Conservation (phyloP, 1,284 basidiomycete species). For the Cryptococcus sp. region DNA sequence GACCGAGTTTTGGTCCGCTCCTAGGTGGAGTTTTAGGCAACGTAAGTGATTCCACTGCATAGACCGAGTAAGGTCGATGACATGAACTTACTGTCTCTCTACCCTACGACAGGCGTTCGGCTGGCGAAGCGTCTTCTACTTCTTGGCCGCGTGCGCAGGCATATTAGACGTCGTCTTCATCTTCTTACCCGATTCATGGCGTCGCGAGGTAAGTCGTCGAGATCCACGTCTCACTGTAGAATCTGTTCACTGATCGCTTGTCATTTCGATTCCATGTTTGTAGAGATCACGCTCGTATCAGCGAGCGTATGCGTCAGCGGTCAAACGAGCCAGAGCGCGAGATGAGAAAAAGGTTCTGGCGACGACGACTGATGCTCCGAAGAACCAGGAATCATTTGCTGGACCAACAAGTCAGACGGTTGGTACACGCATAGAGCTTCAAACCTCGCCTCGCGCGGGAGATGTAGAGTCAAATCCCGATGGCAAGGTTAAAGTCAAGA, state of each 20-base stretch:
- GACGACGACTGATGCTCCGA: slow-evolving; percentile 22
- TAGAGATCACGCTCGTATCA: slow-evolving; percentile 73
- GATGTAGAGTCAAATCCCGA: background rate
- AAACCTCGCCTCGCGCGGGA: background rate
- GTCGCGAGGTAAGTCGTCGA: slow-evolving; percentile 58
- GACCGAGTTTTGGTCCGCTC: slow-evolving; percentile 70
- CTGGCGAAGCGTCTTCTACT: slow-evolving; percentile 82
- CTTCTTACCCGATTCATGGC: slow-evolving; percentile 76
- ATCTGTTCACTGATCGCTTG: background rate
- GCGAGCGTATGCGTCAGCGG: slow-evolving; percentile 53
- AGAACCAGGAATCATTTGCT: slow-evolving; percentile 16
- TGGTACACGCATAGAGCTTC: background rate
- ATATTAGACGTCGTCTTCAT: slow-evolving; percentile 63
- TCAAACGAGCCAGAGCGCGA: slow-evolving; percentile 39
- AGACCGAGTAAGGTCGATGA: background rate
- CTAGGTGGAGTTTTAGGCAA: slow-evolving; percentile 63
- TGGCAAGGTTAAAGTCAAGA: slow-evolving; percentile 6
- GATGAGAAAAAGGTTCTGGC: slow-evolving; percentile 25
- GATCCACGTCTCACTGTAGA: too few relatives aligned
- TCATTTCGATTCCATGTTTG: background rate
- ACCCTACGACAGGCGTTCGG: slow-evolving; percentile 58
- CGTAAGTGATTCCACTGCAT: slow-evolving; percentile 20
- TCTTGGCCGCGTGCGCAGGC: slow-evolving; percentile 67
- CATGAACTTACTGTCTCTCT: background rate
- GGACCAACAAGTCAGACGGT: background rate